Percentiles rank a stretch among this genome's conserved stretches.
These are phyloP conservation scores for Mycena rebaudengoi DNA, from an alignment of 768 basidiomycete genomes.

Conservation along the genomic window DNA sequence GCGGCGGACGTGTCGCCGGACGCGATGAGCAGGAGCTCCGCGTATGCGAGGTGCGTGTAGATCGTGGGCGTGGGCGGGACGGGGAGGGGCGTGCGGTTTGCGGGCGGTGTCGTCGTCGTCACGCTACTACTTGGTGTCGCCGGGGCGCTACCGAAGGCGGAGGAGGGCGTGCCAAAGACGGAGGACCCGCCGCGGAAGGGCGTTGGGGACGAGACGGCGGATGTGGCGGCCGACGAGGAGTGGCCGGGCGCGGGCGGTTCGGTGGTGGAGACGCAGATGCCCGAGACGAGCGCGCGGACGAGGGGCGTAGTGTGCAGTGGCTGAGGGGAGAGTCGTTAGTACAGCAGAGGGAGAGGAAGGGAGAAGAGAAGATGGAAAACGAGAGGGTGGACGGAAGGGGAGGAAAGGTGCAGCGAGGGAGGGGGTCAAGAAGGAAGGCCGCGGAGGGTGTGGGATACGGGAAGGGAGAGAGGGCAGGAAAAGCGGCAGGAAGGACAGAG, in stretches of 20 bases:
- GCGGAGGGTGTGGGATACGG: too few relatives aligned
- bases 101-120: slow-evolving; percentile 61
- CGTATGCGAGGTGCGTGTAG: slow-evolving; percentile 73
- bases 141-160: too few relatives aligned
- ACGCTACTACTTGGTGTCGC: too few relatives aligned
- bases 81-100: too few relatives aligned
- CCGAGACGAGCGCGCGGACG: slow-evolving; percentile 62
- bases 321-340: slow-evolving; percentile 45
- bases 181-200: slow-evolving; percentile 1
- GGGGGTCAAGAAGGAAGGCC: too few relatives aligned
- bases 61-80: too few relatives aligned
- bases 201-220: slow-evolving; percentile 13
- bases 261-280: slow-evolving; percentile 62
- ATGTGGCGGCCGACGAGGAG: slow-evolving; percentile 22
- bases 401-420: too few relatives aligned
- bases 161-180: neutral
- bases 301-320: slow-evolving; percentile 42
- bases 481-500: too few relatives aligned
- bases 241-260: slow-evolving; percentile 11
- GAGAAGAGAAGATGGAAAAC: neutral
- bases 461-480: too few relatives aligned
- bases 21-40: slow-evolving; percentile 65
- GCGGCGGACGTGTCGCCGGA: slow-evolving; percentile 38
- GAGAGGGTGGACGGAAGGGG: neutral
- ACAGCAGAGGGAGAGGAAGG: slow-evolving; percentile 1